Evolutionary conservation across 1,284 basidiomycete genomes (phyloP).

Genomic region (Lentinus polychrous): DNA sequence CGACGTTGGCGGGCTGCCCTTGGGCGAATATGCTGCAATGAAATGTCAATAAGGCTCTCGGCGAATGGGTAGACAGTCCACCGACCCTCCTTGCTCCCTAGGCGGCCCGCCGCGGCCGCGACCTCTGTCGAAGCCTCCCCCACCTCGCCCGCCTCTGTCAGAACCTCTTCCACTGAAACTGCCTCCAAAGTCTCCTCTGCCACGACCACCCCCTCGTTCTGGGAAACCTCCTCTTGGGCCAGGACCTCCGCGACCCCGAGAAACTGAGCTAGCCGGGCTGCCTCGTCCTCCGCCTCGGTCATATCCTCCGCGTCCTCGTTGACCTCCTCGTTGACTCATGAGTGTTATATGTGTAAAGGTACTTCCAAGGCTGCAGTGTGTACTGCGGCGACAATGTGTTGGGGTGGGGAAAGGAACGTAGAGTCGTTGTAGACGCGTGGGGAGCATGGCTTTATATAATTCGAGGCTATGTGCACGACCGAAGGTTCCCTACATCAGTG

Average conservation of each 20-base stretch:
- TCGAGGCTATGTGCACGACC: background rate
- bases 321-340: conserved; percentile 11
- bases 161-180: conserved; percentile 25
- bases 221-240: conserved; percentile 23
- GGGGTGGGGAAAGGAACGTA: no score
- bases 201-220: conserved; percentile 13
- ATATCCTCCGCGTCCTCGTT: conserved; percentile 18
- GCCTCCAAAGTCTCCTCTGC: conserved; percentile 28
- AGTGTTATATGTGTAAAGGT: background rate
- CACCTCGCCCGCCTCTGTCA: conserved; percentile 24
- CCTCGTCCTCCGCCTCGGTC: conserved; percentile 17
- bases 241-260: conserved; percentile 19
- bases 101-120: conserved; percentile 18
- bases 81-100: conserved; percentile 46
- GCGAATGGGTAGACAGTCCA: conserved; percentile 5
- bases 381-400: background rate
- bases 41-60: background rate
- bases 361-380: no score
- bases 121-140: conserved; percentile 30
- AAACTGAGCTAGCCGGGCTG: conserved; percentile 21
- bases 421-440: conserved; percentile 3
- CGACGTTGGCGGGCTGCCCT: conserved; percentile 42
- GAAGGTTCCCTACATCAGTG: background rate
- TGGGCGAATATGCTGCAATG: conserved; percentile 45
- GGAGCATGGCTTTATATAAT: background rate